Conservation (phyloP, 2,329 filamentous ascomycete genomes). For the Torrubiella hemipterigena region DNA sequence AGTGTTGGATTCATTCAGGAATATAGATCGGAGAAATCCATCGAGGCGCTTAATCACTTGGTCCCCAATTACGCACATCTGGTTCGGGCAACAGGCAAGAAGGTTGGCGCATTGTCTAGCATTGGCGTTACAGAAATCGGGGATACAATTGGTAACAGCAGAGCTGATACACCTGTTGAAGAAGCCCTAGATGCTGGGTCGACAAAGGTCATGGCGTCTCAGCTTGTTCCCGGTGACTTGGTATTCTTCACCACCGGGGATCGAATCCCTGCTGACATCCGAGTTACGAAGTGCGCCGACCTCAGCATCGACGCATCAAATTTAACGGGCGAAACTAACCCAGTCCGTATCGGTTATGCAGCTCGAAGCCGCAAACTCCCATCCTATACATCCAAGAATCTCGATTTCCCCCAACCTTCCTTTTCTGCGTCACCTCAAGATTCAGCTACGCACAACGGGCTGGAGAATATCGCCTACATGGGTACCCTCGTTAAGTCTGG, state of each 20-base stretch:
- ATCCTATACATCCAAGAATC: constrained; percentile 15
- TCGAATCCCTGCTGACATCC: constrained; percentile 89
- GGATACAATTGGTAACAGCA: constrained; percentile 28
- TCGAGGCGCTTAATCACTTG: constrained; percentile 85
- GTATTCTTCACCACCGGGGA: constrained; percentile 93
- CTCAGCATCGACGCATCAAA: constrained; percentile 95
- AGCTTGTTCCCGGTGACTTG: constrained; percentile 84
- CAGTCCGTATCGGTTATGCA: constrained; percentile 66
- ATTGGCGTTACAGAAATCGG: constrained; percentile 24
- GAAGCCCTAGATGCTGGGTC: constrained; percentile 60
- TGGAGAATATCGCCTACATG: constrained; percentile 95
- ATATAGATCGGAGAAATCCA: constrained; percentile 92
- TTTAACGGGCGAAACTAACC: constrained; percentile 91
- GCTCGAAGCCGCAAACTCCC: constrained; percentile 26
- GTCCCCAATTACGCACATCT: constrained; percentile 94
- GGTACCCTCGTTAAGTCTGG: constrained; percentile 91
- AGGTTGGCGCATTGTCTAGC: constrained; percentile 33
- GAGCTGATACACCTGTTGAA: constrained; percentile 47
- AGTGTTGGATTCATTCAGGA: constrained; percentile 94
- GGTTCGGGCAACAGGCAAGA: constrained; percentile 50
- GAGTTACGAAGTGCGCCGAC: constrained; percentile 82
- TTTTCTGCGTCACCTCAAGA: too few relatives aligned
- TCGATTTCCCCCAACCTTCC: constrained; percentile 25
- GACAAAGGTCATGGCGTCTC: constrained; percentile 72
- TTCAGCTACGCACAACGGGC: too few relatives aligned